Percentiles rank a stretch among this genome's conserved stretches.
Evolutionary conservation across 192 early-diverging fungal genomes (phyloP).

Genomic region (Podila minutissima): DNA sequence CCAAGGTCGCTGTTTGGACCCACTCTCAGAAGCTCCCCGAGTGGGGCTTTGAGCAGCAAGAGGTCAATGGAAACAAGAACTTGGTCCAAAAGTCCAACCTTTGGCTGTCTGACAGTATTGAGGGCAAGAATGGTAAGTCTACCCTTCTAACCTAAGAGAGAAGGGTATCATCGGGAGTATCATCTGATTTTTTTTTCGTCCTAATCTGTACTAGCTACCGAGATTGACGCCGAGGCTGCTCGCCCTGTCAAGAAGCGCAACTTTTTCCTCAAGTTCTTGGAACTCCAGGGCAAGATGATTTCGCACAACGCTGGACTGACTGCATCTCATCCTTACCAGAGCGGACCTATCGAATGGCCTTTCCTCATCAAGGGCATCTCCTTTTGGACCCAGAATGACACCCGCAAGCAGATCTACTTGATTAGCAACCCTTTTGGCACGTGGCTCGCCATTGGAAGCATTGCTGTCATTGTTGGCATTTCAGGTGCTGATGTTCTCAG

Average conservation of each 20-base stretch:
- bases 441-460: conserved; percentile 74
- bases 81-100: conserved; percentile 72
- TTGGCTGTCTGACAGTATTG: conserved; percentile 86
- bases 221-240: conserved; percentile 57
- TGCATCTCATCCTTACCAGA: conserved; percentile 93
- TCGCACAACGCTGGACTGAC: conserved; percentile 90
- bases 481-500: conserved; percentile 77
- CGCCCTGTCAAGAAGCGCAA: conserved; percentile 62
- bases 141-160: conserved; percentile 16
- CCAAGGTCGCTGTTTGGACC: conserved; percentile 84
- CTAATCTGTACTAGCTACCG: conserved; percentile 55
- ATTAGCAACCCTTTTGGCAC: conserved; percentile 91
- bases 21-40: conserved; percentile 76
- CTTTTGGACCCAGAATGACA: conserved; percentile 88
- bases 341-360: conserved; percentile 85
- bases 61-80: conserved; percentile 95
- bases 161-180: not conserved
- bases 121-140: conserved; percentile 73
- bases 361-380: conserved; percentile 88
- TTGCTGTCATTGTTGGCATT: conserved; percentile 68
- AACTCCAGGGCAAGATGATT: conserved; percentile 91
- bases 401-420: conserved; percentile 85
- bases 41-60: conserved; percentile 90
- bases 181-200: conserved; percentile 13
- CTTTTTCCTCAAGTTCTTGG: conserved; percentile 87